Conservation (phyloP, 1,139 yeast genomes). For the Scheffersomyces insectosa region DNA sequence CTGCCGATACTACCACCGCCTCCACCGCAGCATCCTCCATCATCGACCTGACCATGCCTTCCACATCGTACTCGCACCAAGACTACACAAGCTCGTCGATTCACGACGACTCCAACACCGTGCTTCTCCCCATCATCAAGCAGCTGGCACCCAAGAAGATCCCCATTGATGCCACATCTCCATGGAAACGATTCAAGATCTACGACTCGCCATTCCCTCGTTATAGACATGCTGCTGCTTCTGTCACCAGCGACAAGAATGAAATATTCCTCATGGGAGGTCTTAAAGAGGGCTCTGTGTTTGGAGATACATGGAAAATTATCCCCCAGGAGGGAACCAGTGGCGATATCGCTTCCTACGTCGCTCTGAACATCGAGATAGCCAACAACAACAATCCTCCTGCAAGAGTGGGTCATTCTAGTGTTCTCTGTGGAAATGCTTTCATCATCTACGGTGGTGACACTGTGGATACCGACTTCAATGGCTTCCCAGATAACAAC, state of each 20-base stretch:
- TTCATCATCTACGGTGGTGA: slow-evolving; percentile 96
- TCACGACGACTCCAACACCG: slow-evolving; percentile 2
- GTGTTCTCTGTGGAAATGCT: slow-evolving; percentile 92
- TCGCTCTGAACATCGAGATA: slow-evolving; percentile 64
- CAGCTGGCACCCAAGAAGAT: background rate
- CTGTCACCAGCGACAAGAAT: slow-evolving; percentile 74
- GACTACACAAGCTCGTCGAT: slow-evolving; percentile 1
- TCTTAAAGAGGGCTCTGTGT: slow-evolving; percentile 85
- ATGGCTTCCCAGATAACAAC: slow-evolving; percentile 83
- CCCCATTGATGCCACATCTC: slow-evolving; percentile 35
- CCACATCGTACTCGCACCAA: background rate
- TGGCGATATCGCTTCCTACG: slow-evolving; percentile 33
- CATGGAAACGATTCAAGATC: slow-evolving; percentile 77
- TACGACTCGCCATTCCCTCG: slow-evolving; percentile 89
- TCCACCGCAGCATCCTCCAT: background rate
- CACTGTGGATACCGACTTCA: slow-evolving; percentile 79
- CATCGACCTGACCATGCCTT: slow-evolving; percentile 2
- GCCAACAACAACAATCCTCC: slow-evolving; percentile 67
- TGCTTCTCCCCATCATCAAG: slow-evolving; percentile 1
- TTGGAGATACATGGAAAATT: slow-evolving; percentile 91
- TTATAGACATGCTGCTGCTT: slow-evolving; percentile 86
- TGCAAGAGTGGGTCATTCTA: slow-evolving; percentile 95
- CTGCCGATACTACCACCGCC: slow-evolving; percentile 3
- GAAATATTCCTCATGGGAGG: slow-evolving; percentile 95
- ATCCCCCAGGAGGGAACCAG: slow-evolving; percentile 40